Conservation (phyloP, 2,329 filamentous ascomycete genomes). For the Pseudogymnoascus sp. region DNA sequence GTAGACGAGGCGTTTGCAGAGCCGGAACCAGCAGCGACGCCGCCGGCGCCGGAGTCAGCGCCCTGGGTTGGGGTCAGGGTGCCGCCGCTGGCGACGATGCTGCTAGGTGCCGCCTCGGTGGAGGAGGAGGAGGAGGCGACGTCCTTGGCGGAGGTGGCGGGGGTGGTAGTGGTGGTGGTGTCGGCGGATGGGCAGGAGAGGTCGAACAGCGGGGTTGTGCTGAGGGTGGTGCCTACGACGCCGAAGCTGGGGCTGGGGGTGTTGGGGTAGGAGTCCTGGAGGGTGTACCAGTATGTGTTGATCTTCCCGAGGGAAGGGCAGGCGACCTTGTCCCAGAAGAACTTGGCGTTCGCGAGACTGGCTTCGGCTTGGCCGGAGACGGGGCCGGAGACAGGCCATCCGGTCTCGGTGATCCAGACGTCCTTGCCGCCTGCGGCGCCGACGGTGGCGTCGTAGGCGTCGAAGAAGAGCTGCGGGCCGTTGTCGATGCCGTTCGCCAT, state of each 20-base stretch:
- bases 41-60: not conserved
- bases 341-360: constrained; percentile 59
- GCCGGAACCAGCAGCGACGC: not conserved
- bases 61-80: not conserved
- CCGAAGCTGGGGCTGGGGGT: constrained; percentile 64
- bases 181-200: constrained; percentile 45
- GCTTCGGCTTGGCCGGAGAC: constrained; percentile 55
- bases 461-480: constrained; percentile 59
- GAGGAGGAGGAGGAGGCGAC: not conserved
- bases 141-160: not conserved
- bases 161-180: not conserved
- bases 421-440: constrained; percentile 55
- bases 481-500: constrained; percentile 57
- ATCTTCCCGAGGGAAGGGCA: constrained; percentile 59
- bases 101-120: not conserved
- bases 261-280: constrained; percentile 55
- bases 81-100: not conserved
- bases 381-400: constrained; percentile 70
- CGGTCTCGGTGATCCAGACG: constrained; percentile 84
- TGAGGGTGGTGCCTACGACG: constrained; percentile 49
- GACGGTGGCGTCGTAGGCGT: constrained; percentile 53
- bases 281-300: constrained; percentile 71
- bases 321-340: constrained; percentile 73
- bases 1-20: not conserved
- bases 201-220: constrained; percentile 50